Conservation (phyloP, 257 asterid genomes). For the Solanum appendiculatum region DNA sequence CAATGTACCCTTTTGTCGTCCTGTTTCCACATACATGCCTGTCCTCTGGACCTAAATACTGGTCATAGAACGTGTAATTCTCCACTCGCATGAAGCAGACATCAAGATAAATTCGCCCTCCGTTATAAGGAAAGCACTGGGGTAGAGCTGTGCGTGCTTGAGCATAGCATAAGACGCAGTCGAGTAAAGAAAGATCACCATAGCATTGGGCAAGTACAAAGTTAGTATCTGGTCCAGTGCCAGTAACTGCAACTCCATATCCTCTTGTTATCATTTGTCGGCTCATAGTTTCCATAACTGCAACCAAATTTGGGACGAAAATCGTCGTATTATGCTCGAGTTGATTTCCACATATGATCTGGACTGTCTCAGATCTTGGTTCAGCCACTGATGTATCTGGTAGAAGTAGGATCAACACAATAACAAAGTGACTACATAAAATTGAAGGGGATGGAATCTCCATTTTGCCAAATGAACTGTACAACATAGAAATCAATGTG, state of each 20-base stretch:
- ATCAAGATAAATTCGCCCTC: conserved; percentile 6
- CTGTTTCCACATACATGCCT: conserved; percentile 35
- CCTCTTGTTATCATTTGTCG: background rate
- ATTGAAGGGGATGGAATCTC: background rate
- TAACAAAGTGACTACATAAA: background rate
- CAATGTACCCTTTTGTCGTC: conserved; percentile 16
- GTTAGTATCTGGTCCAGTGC: conserved; percentile 1
- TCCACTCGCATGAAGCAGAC: conserved; percentile 14
- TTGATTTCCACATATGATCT: conserved; percentile 8
- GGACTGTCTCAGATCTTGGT: conserved; percentile 2
- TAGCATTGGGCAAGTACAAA: conserved; percentile 19
- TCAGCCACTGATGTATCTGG: background rate
- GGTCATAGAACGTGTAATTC: conserved; percentile 5
- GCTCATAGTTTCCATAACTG: background rate
- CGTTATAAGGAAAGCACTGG: background rate
- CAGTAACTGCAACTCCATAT: background rate
- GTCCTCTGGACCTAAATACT: conserved; percentile 31
- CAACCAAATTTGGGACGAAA: background rate
- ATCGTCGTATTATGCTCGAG: background rate
- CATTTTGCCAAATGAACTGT: background rate
- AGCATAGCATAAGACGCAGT: conserved; percentile 9
- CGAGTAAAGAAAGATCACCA: conserved; percentile 8
- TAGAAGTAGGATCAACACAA: background rate
- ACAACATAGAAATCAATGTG: background rate
- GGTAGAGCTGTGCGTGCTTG: conserved; percentile 1